Conservation (phyloP, 1,284 basidiomycete genomes). For the Meira nashicola region DNA sequence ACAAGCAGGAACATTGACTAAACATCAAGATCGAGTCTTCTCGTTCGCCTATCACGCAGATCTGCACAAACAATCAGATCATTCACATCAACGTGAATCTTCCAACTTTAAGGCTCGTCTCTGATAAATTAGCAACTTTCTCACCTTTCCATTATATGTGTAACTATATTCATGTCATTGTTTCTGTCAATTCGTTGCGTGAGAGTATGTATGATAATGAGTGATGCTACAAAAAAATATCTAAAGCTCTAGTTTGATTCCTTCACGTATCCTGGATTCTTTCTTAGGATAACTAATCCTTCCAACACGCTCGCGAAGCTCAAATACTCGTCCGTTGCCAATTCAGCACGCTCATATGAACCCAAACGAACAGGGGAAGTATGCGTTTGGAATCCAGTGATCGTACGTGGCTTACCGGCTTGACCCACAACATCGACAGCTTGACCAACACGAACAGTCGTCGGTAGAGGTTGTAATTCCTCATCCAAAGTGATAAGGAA, state of each 20-base stretch:
- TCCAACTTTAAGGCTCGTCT: too few species aligned
- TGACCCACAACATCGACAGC: slow-evolving; percentile 55
- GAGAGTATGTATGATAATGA: background rate
- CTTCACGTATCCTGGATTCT: slow-evolving; percentile 55
- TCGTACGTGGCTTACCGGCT: slow-evolving; percentile 54
- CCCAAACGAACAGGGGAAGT: slow-evolving; percentile 90
- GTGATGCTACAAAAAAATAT: background rate
- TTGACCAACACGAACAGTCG: slow-evolving; percentile 92
- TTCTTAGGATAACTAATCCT: slow-evolving; percentile 51
- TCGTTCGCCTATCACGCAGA: slow-evolving; percentile 25
- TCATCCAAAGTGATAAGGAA: slow-evolving; percentile 97
- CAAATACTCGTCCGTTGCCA: slow-evolving; percentile 94
- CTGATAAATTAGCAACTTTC: too few species aligned
- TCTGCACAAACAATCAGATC: too few species aligned
- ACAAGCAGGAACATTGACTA: slow-evolving; percentile 3
- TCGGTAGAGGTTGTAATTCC: slow-evolving; percentile 65
- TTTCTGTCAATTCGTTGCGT: background rate
- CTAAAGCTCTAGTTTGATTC: slow-evolving; percentile 17
- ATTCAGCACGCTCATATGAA: slow-evolving; percentile 85
- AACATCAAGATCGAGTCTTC: slow-evolving; percentile 23
- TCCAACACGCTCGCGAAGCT: slow-evolving; percentile 65
- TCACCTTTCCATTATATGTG: too few species aligned
- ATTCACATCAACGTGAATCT: too few species aligned
- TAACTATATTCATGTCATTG: background rate
- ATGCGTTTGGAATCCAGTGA: slow-evolving; percentile 67